These are phyloP conservation scores for Clathrospora elynae DNA, from an alignment of 2,329 filamentous ascomycete genomes.

Conservation along the genomic window DNA sequence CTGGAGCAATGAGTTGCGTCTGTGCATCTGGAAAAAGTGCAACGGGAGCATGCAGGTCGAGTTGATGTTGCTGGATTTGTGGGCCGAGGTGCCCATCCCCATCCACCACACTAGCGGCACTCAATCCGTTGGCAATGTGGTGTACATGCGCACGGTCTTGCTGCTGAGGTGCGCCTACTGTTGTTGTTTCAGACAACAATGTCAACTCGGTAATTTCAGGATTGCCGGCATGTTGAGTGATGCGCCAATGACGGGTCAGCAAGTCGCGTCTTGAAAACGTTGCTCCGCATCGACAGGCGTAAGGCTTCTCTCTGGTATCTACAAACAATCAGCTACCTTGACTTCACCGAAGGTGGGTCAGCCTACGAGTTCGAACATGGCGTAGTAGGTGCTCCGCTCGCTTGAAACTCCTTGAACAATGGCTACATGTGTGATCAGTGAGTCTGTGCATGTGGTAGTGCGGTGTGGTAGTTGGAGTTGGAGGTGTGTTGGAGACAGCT, in stretches of 20 bases:
- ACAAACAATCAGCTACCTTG: slow-evolving; percentile 16
- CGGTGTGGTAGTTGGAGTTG: slow-evolving; percentile 21
- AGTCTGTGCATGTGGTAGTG: slow-evolving; percentile 35
- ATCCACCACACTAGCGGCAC: slow-evolving; percentile 2
- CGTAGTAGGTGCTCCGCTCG: slow-evolving; percentile 39
- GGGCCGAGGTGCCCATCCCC: slow-evolving; percentile 6
- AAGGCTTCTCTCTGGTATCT: slow-evolving; percentile 43
- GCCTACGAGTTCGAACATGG: slow-evolving; percentile 35
- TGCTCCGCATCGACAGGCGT: slow-evolving; percentile 34
- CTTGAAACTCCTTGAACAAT: slow-evolving; percentile 38
- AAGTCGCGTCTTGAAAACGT: slow-evolving; percentile 38
- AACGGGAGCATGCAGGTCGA: slow-evolving; percentile 19
- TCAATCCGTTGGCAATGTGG: slow-evolving; percentile 1
- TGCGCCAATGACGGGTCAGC: slow-evolving; percentile 40
- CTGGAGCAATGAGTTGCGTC: slow-evolving; percentile 21
- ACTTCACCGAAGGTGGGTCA: slow-evolving; percentile 1
- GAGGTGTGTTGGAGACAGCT: slow-evolving; percentile 19
- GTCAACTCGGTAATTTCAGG: slow-evolving; percentile 8
- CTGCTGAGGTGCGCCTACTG: slow-evolving; percentile 8
- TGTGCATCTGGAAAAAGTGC: slow-evolving; percentile 18
- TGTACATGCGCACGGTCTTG: slow-evolving; percentile 2
- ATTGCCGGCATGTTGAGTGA: slow-evolving; percentile 29
- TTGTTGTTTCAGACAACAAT: slow-evolving; percentile 12
- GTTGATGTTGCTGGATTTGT: slow-evolving; percentile 13
- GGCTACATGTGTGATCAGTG: slow-evolving; percentile 32